Conservation (phyloP, 495 filamentous ascomycete species). For the Xylaria bambusicola region DNA sequence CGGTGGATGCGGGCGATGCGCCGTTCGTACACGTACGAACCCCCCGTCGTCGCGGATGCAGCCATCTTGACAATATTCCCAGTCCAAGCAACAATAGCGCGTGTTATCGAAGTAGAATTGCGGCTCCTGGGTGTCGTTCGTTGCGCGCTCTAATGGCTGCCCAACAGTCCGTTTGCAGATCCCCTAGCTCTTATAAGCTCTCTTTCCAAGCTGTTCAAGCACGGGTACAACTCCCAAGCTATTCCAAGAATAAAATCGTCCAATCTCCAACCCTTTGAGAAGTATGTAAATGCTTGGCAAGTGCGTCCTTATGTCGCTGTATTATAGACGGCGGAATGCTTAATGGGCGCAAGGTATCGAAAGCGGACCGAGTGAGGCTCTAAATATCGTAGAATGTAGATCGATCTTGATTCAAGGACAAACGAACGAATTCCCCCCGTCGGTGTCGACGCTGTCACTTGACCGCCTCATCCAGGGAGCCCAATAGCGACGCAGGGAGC, state of each 20-base stretch:
- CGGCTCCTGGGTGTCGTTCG: too few relatives aligned
- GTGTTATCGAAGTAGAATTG: too few relatives aligned
- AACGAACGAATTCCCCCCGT: background rate
- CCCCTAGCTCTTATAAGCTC: background rate
- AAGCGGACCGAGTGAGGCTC: conserved; percentile 1
- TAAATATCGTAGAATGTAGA: background rate
- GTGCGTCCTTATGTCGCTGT: background rate
- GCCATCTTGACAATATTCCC: conserved; percentile 30
- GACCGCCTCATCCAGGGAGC: conserved; percentile 3
- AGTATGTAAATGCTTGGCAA: background rate
- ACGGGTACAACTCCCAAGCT: too few relatives aligned
- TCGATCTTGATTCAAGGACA: too few relatives aligned
- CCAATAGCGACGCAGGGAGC: conserved; percentile 1
- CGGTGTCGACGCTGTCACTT: background rate
- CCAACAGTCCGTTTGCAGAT: background rate
- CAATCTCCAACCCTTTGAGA: too few relatives aligned
- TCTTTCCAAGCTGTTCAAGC: background rate
- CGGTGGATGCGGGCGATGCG: conserved; percentile 56
- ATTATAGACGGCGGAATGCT: background rate
- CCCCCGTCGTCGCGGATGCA: conserved; percentile 40
- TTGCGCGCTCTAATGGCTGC: too few relatives aligned
- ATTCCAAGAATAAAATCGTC: too few relatives aligned
- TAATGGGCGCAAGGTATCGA: background rate
- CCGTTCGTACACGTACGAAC: conserved; percentile 45
- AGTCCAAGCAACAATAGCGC: background rate